Evolutionary conservation across 2,329 filamentous ascomycete genomes (phyloP).

Genomic region (Trichoderma guizhouense): DNA sequence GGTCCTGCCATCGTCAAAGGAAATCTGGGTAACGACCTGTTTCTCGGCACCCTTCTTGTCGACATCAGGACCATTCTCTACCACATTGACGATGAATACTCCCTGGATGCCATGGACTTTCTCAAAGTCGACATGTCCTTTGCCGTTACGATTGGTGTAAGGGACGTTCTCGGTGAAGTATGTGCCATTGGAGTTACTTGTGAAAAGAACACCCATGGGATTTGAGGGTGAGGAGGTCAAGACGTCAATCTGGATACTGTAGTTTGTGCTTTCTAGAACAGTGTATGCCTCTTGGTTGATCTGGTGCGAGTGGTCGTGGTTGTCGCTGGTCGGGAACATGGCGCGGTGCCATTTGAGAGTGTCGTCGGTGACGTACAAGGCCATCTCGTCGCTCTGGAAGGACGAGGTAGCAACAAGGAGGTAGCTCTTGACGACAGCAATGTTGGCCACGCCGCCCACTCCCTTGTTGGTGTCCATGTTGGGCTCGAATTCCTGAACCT

Average conservation of each 20-base stretch:
- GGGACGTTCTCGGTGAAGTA: slow-evolving; percentile 92
- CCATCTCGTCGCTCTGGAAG: slow-evolving; percentile 80
- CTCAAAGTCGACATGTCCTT: slow-evolving; percentile 87
- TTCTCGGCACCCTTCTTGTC: slow-evolving; percentile 55
- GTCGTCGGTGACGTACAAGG: slow-evolving; percentile 84
- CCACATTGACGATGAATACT: slow-evolving; percentile 83
- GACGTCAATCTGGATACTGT: slow-evolving; percentile 96
- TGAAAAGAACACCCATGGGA: slow-evolving; percentile 84
- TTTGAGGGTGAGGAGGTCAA: slow-evolving; percentile 64
- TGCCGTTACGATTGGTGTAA: slow-evolving; percentile 79
- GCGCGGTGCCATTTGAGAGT: slow-evolving; percentile 85
- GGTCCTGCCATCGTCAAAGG: slow-evolving; percentile 89
- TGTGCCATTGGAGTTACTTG: slow-evolving; percentile 95
- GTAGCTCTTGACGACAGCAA: slow-evolving; percentile 82
- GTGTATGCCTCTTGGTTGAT: slow-evolving; percentile 86
- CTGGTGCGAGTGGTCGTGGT: slow-evolving; percentile 61
- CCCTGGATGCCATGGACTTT: slow-evolving; percentile 90
- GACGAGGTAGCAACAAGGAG: slow-evolving; percentile 80
- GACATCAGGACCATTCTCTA: slow-evolving; percentile 80
- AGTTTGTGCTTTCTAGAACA: slow-evolving; percentile 91
- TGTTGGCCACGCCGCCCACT: slow-evolving; percentile 74
- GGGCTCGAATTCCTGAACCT: slow-evolving; percentile 66
- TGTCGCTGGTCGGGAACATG: slow-evolving; percentile 79
- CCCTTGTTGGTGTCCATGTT: slow-evolving; percentile 70
- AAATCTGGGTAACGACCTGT: slow-evolving; percentile 76